A percentile compares a stretch with the other conserved stretches of the same genome.
Conservation (phyloP, 495 filamentous ascomycete genomes). For the Barbatosphaeria neglecta region DNA sequence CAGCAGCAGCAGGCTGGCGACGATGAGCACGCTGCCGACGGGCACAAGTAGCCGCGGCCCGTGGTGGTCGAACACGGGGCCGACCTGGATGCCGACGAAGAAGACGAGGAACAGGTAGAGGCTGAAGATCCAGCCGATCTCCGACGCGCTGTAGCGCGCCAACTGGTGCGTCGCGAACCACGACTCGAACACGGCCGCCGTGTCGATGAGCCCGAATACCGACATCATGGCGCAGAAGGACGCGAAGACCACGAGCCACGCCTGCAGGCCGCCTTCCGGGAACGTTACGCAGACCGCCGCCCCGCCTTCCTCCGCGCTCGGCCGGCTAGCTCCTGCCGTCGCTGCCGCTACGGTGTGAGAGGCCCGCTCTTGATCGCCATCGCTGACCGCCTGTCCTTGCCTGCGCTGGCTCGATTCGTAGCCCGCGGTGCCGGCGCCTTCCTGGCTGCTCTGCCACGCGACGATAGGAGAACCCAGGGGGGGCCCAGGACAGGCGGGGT, state of each 20-base stretch:
- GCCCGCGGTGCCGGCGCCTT: slow-evolving; percentile 3
- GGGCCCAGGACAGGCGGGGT: not conserved
- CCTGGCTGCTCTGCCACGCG: not conserved
- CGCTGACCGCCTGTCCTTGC: no score
- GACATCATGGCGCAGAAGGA: slow-evolving; percentile 50
- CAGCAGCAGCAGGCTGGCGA: slow-evolving; percentile 44
- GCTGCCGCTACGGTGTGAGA: no score
- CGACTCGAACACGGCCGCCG: slow-evolving; percentile 50
- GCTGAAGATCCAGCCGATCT: slow-evolving; percentile 56
- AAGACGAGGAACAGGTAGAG: slow-evolving; percentile 52
- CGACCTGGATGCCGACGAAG: slow-evolving; percentile 53
- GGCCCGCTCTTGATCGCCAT: no score
- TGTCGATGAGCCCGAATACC: slow-evolving; percentile 55
- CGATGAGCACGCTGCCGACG: slow-evolving; percentile 37
- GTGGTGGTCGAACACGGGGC: slow-evolving; percentile 55
- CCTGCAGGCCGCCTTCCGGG: slow-evolving; percentile 48
- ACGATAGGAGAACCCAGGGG: not conserved
- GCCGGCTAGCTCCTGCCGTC: not conserved
- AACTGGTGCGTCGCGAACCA: slow-evolving; percentile 52
- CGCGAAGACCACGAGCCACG: slow-evolving; percentile 51
- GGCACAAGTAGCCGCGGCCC: slow-evolving; percentile 44
- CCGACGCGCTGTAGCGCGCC: slow-evolving; percentile 34
- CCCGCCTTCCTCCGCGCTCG: slow-evolving; percentile 3
- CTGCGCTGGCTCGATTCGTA: no score
- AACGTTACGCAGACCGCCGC: slow-evolving; percentile 27